Conservation (phyloP, 805 yeast genomes). For the Teunomyces panamensis region DNA sequence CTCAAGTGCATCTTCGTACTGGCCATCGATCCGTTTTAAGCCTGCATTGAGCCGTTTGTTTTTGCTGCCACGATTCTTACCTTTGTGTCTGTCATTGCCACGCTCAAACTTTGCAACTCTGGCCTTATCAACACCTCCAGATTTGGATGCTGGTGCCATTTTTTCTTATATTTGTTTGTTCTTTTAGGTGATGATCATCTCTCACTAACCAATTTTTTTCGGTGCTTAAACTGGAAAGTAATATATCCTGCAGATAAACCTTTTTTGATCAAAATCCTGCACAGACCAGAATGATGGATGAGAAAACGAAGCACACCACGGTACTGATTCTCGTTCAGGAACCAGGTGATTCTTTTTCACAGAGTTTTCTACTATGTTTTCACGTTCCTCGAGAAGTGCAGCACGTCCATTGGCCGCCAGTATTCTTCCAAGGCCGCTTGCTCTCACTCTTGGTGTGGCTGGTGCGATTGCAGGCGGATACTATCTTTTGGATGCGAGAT, state of each 20-base stretch:
- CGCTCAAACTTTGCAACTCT: slow-evolving; percentile 9
- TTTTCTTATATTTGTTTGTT: neutral
- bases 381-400: slow-evolving; percentile 1
- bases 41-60: slow-evolving; percentile 64
- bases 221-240: neutral
- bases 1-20: slow-evolving; percentile 73
- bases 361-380: neutral
- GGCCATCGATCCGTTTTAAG: slow-evolving; percentile 63
- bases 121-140: slow-evolving; percentile 3
- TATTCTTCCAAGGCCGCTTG: slow-evolving; percentile 19
- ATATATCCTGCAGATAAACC: neutral
- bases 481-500: slow-evolving; percentile 71
- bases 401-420: slow-evolving; percentile 11
- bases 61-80: slow-evolving; percentile 22
- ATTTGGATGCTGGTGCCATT: slow-evolving; percentile 1
- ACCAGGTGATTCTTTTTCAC: neutral
- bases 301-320: no score
- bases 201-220: neutral
- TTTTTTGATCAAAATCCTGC: neutral
- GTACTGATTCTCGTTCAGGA: neutral
- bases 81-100: slow-evolving; percentile 3
- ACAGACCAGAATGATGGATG: no score
- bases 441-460: slow-evolving; percentile 14
- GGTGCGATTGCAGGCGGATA: slow-evolving; percentile 42
- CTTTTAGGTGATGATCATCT: slow-evolving; percentile 1